Evolutionary conservation across 768 basidiomycete species (phyloP).

Genomic region (Collybiopsis confluens): DNA sequence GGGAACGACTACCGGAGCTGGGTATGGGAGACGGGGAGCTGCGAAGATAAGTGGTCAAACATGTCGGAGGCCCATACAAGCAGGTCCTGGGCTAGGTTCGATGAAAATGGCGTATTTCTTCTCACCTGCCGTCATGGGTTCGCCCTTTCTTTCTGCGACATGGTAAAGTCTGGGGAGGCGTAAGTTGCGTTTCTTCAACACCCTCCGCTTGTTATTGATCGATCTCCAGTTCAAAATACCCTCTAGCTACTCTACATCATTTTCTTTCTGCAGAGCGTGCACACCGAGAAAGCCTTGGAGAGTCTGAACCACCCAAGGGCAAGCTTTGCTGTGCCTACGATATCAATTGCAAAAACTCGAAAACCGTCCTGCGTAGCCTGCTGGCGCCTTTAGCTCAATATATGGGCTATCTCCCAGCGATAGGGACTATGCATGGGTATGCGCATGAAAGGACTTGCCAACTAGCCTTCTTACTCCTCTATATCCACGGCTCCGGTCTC

Average conservation of each 20-base stretch:
- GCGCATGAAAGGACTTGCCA: conserved; percentile 2
- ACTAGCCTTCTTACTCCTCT: not conserved
- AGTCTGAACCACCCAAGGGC: not conserved
- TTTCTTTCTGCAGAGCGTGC: conserved; percentile 1
- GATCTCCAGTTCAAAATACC: conserved; percentile 17
- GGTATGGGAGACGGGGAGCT: conserved; percentile 1
- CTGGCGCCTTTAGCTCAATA: conserved; percentile 6
- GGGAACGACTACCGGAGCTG: no score
- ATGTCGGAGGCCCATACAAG: conserved; percentile 8
- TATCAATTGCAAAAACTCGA: conserved; percentile 19
- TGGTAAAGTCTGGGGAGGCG: conserved; percentile 15
- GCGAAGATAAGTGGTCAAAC: conserved; percentile 16
- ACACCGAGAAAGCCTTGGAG: not conserved
- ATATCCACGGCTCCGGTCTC: not conserved
- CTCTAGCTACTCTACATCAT: conserved; percentile 17
- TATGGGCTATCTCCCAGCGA: not conserved
- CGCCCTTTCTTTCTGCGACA: conserved; percentile 16
- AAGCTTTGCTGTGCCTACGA: conserved; percentile 14
- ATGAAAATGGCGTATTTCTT: conserved; percentile 21
- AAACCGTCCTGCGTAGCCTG: conserved; percentile 14
- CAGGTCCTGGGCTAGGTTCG: conserved; percentile 15
- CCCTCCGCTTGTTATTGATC: not conserved
- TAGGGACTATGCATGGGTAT: conserved; percentile 3
- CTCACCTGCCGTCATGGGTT: conserved; percentile 20
- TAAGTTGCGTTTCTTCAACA: not conserved